phyloP scores from a whole-genome alignment of 176 grass and related monocot species.

The Urochloa ruziziensis region DNA sequence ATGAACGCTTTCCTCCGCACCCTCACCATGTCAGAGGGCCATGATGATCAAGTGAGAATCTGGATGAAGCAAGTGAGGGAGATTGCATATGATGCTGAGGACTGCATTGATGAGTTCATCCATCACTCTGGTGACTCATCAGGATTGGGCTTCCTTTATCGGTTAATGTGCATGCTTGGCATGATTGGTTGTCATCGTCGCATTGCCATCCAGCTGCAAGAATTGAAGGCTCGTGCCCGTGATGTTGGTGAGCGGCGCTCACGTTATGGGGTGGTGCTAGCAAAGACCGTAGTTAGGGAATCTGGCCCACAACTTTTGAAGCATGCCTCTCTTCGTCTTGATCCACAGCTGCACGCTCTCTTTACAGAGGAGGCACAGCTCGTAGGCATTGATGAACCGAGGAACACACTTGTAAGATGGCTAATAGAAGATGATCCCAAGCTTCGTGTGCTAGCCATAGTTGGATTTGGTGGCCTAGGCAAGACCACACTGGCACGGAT shows the following conservation, averaged over 20 bases:
- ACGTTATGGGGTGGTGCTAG: constrained; percentile 7
- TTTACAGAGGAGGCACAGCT: constrained; percentile 43
- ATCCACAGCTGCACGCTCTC: constrained; percentile 30
- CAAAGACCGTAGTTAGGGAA: background rate
- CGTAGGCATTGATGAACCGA: constrained; percentile 37
- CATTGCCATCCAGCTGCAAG: constrained; percentile 22
- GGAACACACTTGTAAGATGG: constrained; percentile 13
- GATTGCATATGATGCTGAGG: constrained; percentile 39
- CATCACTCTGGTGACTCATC: background rate
- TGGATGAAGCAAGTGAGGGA: constrained; percentile 45
- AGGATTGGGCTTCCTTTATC: constrained; percentile 14
- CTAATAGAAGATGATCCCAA: constrained; percentile 11
- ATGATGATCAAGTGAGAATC: constrained; percentile 26
- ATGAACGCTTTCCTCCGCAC: constrained; percentile 40
- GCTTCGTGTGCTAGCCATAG: constrained; percentile 27
- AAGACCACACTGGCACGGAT: constrained; percentile 40
- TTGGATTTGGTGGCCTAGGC: constrained; percentile 35
- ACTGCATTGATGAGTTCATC: constrained; percentile 36
- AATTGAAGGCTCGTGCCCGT: constrained; percentile 10
- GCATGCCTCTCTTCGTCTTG: constrained; percentile 15
- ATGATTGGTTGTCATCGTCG: background rate
- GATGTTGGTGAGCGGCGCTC: constrained; percentile 19
- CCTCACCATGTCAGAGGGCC: constrained; percentile 8
- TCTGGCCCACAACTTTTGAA: background rate
- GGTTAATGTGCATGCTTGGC: background rate